A percentile compares a stretch with the other conserved stretches of the same genome.
Evolutionary conservation across 169 alveolate genomes (phyloP).

Genomic region (Plasmodium inui): DNA sequence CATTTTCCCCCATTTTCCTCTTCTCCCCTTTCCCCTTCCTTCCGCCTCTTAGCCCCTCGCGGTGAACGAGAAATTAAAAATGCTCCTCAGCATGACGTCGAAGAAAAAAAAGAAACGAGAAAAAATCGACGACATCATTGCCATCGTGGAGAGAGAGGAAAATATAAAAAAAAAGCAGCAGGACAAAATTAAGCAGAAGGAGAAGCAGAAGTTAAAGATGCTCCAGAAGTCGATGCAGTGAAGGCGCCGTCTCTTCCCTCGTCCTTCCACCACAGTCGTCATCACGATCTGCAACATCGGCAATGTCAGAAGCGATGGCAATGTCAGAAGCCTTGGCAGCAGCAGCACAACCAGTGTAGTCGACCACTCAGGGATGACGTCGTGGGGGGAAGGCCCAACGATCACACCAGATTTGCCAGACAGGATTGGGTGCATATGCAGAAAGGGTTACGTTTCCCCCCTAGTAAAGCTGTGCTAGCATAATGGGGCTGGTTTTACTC

Average conservation of each 20-base stretch:
- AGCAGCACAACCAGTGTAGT: not conserved
- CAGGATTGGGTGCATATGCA: not conserved
- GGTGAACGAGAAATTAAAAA: conserved; percentile 40
- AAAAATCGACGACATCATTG: conserved; percentile 48
- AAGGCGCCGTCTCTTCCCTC: not conserved
- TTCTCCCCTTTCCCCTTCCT: not conserved
- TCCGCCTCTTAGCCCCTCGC: not conserved
- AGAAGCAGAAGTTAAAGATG: conserved; percentile 48
- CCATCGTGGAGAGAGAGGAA: conserved; percentile 58
- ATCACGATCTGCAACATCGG: not conserved
- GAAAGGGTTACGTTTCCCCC: not conserved
- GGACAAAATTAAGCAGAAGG: conserved; percentile 31
- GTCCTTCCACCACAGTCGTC: not conserved
- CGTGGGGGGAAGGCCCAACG: not conserved
- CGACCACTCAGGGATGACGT: not conserved
- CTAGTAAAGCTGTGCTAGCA: not conserved
- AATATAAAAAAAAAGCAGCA: conserved; percentile 35
- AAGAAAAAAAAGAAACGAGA: conserved; percentile 45
- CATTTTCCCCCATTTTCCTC: not conserved
- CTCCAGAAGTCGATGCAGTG: conserved; percentile 10
- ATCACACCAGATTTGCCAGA: not conserved
- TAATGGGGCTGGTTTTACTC: not conserved
- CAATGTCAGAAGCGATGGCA: too few species aligned
- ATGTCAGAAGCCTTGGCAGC: not conserved
- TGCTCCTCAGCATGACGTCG: conserved; percentile 2